Evolutionary conservation across 345 rosid genomes (phyloP), one percentile per base, ranked within the genome.

Genomic region (Aethionema arabicum): DNA sequence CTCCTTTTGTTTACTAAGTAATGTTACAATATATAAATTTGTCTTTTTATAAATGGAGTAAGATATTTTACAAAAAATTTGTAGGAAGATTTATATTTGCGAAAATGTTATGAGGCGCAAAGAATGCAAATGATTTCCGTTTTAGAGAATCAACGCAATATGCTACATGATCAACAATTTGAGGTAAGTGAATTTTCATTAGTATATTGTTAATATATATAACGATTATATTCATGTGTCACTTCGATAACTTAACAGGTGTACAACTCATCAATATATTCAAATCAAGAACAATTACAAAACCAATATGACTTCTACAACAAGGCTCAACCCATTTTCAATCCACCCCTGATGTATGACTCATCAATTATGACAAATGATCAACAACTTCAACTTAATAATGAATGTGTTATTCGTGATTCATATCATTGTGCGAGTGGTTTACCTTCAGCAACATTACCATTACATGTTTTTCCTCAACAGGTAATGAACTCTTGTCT

Each of bases 101-200:
- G 47, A 54, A 61, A 50, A 61, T 53, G 31, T 46, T 51, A 54
- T 2, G 67, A 61, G 42, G 56, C 14, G 47, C 54, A 54, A 61
- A 61, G 56, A 52, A 46, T 45, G 67, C 73, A 69, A 69, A 38
- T 32, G 51, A 6, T 56, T 16, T 21, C 47, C 29, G 56, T 42
- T 38, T 11, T 44, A 11, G 61, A 61, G 11, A 45, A 53, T 38
- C 59, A 53, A 41, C 14, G 30, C 12, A 68, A 61, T 6, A 45
- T 68, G 61, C 44, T 61, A 15, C 62, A 61, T 35, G 33, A 41
- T 8, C 61, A 11, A 36, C 8, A 44, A 43, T 7, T 30, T 5
- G 31, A 61, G 60, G 59, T 45, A 59, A 51, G 52, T 38, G 51
- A 10, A 31, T 31, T 10, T 59, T 10, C 12, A 49, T 9, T 7